Conservation (phyloP, 1,284 basidiomycete genomes). For the Xerocomus amazonicus region DNA sequence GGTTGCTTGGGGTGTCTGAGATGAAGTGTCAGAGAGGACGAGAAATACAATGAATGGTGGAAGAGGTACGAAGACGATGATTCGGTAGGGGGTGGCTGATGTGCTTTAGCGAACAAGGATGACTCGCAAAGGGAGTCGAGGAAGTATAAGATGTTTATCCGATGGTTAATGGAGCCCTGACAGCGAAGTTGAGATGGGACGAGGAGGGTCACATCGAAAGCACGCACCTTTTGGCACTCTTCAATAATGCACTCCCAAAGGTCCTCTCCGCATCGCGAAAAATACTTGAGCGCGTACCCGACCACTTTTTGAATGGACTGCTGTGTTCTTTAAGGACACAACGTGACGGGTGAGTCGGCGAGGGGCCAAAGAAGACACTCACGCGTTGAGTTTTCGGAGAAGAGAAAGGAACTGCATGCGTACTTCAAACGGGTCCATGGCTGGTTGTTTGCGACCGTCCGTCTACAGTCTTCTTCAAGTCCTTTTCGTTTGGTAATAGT, state of each 20-base stretch:
- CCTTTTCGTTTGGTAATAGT: too few relatives aligned
- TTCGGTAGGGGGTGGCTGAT: constrained; percentile 25
- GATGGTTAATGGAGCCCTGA: constrained; percentile 82
- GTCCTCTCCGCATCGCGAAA: constrained; percentile 80
- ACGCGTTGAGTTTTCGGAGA: constrained; percentile 76
- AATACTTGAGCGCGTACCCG: constrained; percentile 82
- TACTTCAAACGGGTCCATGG: constrained; percentile 88
- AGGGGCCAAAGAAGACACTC: constrained; percentile 34
- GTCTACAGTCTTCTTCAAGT: too few relatives aligned
- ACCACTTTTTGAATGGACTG: constrained; percentile 90
- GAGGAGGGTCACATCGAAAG: neutral
- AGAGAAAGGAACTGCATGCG: constrained; percentile 80
- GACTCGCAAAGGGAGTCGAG: constrained; percentile 85
- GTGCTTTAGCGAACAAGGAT: constrained; percentile 62
- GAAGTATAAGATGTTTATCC: constrained; percentile 92
- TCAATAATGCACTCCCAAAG: constrained; percentile 94
- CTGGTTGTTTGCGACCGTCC: too few relatives aligned
- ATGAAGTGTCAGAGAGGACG: neutral
- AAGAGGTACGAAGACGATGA: constrained; percentile 15
- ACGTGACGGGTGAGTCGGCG: too few relatives aligned
- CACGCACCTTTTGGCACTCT: constrained; percentile 76
- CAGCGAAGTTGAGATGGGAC: neutral
- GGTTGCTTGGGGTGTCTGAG: constrained; percentile 15
- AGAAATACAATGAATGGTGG: too few relatives aligned
- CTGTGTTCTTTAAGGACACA: constrained; percentile 57